A percentile compares a stretch with the other conserved stretches of the same genome.
phyloP scores from a whole-genome alignment of 306 rosid genomes.

The Neltuma alba region DNA sequence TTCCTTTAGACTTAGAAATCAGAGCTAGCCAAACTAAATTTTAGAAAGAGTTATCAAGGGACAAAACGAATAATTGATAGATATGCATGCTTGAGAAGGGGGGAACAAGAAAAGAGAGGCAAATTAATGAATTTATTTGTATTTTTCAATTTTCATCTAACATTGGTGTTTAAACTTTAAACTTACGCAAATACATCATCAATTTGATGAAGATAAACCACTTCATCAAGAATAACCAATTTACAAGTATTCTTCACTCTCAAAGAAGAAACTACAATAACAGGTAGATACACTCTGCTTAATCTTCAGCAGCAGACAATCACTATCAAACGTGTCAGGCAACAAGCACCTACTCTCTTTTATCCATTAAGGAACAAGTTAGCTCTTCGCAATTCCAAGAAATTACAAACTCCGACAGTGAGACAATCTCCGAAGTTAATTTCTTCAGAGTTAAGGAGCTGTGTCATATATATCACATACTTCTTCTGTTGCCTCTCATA shows the following conservation, averaged over 20 bases:
- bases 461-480: slow-evolving; percentile 11
- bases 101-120: background rate
- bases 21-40: no score
- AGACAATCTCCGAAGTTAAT: background rate
- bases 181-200: slow-evolving; percentile 26
- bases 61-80: no score
- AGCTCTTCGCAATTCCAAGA: slow-evolving; percentile 7
- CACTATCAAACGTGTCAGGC: slow-evolving; percentile 26
- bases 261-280: slow-evolving; percentile 24
- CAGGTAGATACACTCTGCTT: slow-evolving; percentile 16
- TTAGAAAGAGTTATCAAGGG: background rate
- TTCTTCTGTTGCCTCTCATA: background rate
- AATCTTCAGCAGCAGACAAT: slow-evolving; percentile 24
- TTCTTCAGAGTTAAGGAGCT: slow-evolving; percentile 23
- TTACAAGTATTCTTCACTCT: slow-evolving; percentile 28
- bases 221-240: slow-evolving; percentile 41
- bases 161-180: slow-evolving; percentile 14
- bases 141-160: slow-evolving; percentile 23
- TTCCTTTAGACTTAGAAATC: background rate
- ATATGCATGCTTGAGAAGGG: background rate
- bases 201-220: slow-evolving; percentile 22
- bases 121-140: slow-evolving; percentile 16
- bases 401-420: slow-evolving; percentile 20
- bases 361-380: no score
- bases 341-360: slow-evolving; percentile 6